These are phyloP conservation scores for Camellia sinensis DNA, from an alignment of 148 eudicot genomes.

Conservation along the genomic window DNA sequence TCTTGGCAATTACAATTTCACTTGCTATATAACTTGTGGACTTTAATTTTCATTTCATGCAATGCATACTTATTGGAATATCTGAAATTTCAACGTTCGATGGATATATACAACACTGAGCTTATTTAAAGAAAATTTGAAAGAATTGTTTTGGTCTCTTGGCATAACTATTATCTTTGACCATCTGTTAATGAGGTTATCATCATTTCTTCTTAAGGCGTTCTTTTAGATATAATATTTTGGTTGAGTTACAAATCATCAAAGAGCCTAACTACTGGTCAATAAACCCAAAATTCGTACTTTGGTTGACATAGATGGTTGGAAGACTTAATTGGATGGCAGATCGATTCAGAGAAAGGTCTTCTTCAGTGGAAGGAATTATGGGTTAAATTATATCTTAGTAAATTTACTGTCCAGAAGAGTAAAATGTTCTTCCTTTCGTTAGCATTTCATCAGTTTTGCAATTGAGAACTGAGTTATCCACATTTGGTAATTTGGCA, in stretches of 20 bases:
- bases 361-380: conserved; percentile 74
- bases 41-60: background rate
- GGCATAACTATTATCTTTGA: background rate
- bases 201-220: background rate
- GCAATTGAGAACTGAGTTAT: background rate
- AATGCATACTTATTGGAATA: background rate
- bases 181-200: background rate
- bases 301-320: conserved; percentile 42
- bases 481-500: background rate
- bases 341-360: conserved; percentile 79
- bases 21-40: background rate
- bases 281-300: background rate
- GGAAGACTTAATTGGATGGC: conserved; percentile 98
- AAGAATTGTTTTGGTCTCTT: background rate
- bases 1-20: background rate
- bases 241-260: background rate
- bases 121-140: background rate
- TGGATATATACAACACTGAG: background rate
- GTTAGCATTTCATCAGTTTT: background rate
- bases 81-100: background rate
- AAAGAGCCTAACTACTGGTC: background rate
- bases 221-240: background rate
- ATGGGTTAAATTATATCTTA: conserved; percentile 92
- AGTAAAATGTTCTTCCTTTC: conserved; percentile 3
- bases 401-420: conserved; percentile 36